Percentiles rank a stretch among this genome's conserved stretches.
phyloP scores from a whole-genome alignment of 768 basidiomycete genomes.

The Calvatia gigantea region DNA sequence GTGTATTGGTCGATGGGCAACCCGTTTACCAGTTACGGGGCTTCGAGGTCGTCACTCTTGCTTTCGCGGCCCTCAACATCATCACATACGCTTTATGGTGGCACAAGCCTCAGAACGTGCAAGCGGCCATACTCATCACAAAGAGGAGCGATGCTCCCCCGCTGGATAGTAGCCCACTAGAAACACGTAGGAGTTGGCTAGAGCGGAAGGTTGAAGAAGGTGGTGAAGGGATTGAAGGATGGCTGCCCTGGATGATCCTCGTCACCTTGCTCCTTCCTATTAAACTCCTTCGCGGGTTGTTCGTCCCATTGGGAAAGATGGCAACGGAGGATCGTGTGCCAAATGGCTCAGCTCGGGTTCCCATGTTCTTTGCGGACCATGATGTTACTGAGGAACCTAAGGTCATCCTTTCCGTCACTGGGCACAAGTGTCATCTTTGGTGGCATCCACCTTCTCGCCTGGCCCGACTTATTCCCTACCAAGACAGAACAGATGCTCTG shows the following conservation, averaged over 20 bases:
- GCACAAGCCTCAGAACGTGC: slow-evolving; percentile 1
- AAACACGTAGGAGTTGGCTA: background rate
- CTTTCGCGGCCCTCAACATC: background rate
- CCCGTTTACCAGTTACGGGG: background rate
- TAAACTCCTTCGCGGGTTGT: background rate
- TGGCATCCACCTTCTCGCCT: background rate
- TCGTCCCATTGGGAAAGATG: background rate
- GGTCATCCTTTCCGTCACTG: background rate
- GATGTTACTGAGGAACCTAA: background rate
- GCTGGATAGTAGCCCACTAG: background rate
- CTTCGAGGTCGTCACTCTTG: slow-evolving; percentile 1
- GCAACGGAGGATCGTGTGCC: background rate
- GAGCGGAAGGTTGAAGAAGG: background rate
- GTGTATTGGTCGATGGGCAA: slow-evolving; percentile 2
- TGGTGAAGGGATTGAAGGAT: background rate
- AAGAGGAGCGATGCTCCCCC: background rate
- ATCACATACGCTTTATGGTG: background rate
- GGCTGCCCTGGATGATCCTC: background rate
- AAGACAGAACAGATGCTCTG: background rate
- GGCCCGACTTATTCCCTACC: background rate
- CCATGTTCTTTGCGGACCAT: background rate
- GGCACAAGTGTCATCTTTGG: background rate
- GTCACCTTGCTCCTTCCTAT: background rate
- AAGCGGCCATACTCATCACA: background rate
- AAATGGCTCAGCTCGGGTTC: background rate